These are phyloP conservation scores for Psilocybe azurescens DNA, from an alignment of 768 basidiomycete genomes.

Conservation along the genomic window DNA sequence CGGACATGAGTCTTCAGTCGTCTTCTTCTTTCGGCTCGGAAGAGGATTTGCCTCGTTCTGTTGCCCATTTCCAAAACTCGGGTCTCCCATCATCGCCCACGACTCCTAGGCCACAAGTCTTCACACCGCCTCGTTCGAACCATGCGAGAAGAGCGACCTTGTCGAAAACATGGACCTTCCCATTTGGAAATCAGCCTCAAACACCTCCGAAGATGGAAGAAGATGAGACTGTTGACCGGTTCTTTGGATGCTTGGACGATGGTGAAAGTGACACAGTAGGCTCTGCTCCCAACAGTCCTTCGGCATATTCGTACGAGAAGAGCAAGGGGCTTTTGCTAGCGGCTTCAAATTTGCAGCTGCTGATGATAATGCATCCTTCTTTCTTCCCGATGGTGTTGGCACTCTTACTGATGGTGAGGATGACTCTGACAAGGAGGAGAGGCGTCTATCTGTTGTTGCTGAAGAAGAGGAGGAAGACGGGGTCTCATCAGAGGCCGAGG, in stretches of 20 bases:
- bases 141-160: conserved; percentile 50
- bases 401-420: conserved; percentile 53
- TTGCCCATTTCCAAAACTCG: conserved; percentile 30
- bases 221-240: conserved; percentile 66
- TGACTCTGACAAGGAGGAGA: conserved; percentile 45
- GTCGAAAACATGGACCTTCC: conserved; percentile 77
- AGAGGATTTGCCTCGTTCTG: conserved; percentile 48
- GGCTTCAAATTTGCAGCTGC: conserved; percentile 52
- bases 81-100: conserved; percentile 23
- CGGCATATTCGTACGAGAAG: conserved; percentile 55
- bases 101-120: conserved; percentile 31
- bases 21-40: conserved; percentile 62
- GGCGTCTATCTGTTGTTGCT: conserved; percentile 28
- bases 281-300: conserved; percentile 48
- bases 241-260: conserved; percentile 76
- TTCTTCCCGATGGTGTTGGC: conserved; percentile 46
- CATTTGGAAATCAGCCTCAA: conserved; percentile 29
- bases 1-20: conserved; percentile 51
- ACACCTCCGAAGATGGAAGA: conserved; percentile 28
- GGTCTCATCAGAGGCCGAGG: conserved; percentile 9
- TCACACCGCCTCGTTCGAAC: conserved; percentile 30
- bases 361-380: conserved; percentile 57
- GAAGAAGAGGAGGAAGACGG: conserved; percentile 43
- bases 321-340: conserved; percentile 61
- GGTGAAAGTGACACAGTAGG: conserved; percentile 42